These are phyloP conservation scores for Falciphora oryzae DNA, from an alignment of 2,329 filamentous ascomycete genomes.

Conservation along the genomic window DNA sequence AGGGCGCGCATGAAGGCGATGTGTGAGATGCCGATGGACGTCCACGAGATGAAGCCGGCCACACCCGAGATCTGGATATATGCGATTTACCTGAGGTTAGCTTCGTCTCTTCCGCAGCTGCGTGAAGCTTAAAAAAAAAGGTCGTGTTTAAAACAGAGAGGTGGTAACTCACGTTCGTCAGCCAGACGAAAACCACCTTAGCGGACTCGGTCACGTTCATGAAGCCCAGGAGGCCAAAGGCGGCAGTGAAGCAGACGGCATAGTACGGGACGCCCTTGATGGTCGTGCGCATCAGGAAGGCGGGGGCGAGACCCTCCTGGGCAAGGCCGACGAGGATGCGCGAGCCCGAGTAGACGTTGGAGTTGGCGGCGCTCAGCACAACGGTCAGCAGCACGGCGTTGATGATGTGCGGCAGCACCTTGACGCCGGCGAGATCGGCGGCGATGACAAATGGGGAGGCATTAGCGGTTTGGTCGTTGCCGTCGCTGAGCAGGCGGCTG, in stretches of 20 bases:
- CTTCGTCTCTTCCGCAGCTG: no score
- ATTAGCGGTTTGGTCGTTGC: constrained; percentile 39
- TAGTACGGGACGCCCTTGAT: constrained; percentile 55
- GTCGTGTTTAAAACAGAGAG: no score
- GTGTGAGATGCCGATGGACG: constrained; percentile 58
- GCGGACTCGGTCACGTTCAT: constrained; percentile 57
- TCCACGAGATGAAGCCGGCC: constrained; percentile 66
- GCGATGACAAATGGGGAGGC: constrained; percentile 62
- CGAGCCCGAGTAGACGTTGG: constrained; percentile 68
- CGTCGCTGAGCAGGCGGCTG: constrained; percentile 41
- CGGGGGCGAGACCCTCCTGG: constrained; percentile 56
- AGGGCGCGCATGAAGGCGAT: constrained; percentile 60
- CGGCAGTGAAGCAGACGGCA: constrained; percentile 50
- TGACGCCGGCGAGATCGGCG: constrained; percentile 55
- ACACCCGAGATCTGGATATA: constrained; percentile 50
- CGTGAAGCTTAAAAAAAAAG: no score
- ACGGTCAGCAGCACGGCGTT: constrained; percentile 74
- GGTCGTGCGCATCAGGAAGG: constrained; percentile 54
- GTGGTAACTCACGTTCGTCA: constrained; percentile 44
- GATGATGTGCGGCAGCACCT: constrained; percentile 61
- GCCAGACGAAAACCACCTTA: constrained; percentile 62
- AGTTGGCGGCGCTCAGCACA: constrained; percentile 72
- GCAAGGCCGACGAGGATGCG: constrained; percentile 64
- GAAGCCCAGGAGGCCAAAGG: constrained; percentile 60
- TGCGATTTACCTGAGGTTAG: no score